Base-by-base conservation (phyloP, 495 filamentous ascomycete species). In the Cercophora sp. region DNA sequence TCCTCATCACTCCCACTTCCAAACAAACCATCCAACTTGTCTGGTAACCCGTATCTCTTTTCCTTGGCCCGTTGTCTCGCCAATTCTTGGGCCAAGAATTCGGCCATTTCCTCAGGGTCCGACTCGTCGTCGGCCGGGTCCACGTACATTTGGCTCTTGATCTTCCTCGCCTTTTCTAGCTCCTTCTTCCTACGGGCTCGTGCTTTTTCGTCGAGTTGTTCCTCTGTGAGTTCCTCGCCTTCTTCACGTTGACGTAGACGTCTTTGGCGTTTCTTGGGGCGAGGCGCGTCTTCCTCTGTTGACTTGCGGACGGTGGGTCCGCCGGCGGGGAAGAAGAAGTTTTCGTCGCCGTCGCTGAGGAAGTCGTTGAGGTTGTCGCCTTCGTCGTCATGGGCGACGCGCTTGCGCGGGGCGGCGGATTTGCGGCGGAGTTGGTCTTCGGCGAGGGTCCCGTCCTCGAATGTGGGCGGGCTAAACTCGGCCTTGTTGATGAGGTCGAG, bases 101-200 rank as follows among this genome's bases (percentile, higher is more conserved):
- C n/a, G n/a, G n/a, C n/a, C 8, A 32, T 32, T 32, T 32, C 29
- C 29, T 32, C 29, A 32, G 6, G 8, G 26, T 43, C 40, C 8
- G 19, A 10, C 40, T 43, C 40, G 15, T 43, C 40, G 9, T 43
- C 40, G 20, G 19, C 88, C 29, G 82, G 80, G 54, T 85, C 77
- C 29, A 98, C 85, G 65, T 82, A 94, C 32, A 92, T 67, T 16
- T 82, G 81, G 63, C 86, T 91, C 76, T 96, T 96, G 66, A 95
- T 88, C 64, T 86, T 85, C 16, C 73, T 73, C 51, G 79, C 74
- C 63, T 88, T 85, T 48, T 83, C 84, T 18, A 79, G 68, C 54
- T 87, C 74, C 36, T 76, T 74, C 44, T 78, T 66, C 55, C 80
- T 79, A n/a, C 75, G 71, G 13, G 74, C 71, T 9, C 75, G 75